A percentile compares a stretch with the other conserved stretches of the same genome.
Conservation (phyloP, 108 stramenopile species). For the Skeletonema tropicum region DNA sequence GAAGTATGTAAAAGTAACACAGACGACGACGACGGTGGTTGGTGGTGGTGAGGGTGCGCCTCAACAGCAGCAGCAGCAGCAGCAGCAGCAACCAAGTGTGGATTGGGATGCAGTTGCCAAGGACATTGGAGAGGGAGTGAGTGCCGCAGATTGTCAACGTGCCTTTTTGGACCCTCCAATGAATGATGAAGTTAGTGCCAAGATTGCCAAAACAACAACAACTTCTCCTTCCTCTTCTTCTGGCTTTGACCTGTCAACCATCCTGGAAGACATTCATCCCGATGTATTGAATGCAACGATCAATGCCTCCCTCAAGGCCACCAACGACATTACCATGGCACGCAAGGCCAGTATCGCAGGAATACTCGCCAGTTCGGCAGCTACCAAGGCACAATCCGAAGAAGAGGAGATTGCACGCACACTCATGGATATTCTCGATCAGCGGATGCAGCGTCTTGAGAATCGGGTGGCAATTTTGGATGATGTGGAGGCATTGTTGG, state of each 20-base stretch:
- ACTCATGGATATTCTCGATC: constrained; percentile 73
- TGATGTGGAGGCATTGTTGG: constrained; percentile 87
- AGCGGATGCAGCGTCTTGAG: constrained; percentile 81
- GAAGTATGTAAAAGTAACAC: constrained; percentile 10
- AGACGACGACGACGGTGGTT: neutral
- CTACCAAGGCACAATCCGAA: constrained; percentile 48
- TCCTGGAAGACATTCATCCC: constrained; percentile 59
- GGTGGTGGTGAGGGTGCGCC: neutral
- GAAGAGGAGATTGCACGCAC: constrained; percentile 59
- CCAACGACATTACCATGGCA: constrained; percentile 54
- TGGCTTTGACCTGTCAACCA: constrained; percentile 33
- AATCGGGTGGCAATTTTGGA: constrained; percentile 79
- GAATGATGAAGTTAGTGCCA: constrained; percentile 6
- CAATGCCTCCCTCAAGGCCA: constrained; percentile 61
- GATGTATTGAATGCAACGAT: constrained; percentile 52
- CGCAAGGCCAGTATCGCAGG: constrained; percentile 63
- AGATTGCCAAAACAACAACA: constrained; percentile 15
- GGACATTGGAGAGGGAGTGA: constrained; percentile 60
- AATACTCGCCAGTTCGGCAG: constrained; percentile 57
- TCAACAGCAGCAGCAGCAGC: constrained; percentile 6
- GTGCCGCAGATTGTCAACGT: constrained; percentile 67
- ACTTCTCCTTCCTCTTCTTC: neutral
- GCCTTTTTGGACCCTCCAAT: constrained; percentile 61
- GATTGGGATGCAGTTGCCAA: constrained; percentile 75
- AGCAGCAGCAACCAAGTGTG: constrained; percentile 21